Conservation (phyloP, 805 yeast genomes). For the Zygoascus biomembranicola region DNA sequence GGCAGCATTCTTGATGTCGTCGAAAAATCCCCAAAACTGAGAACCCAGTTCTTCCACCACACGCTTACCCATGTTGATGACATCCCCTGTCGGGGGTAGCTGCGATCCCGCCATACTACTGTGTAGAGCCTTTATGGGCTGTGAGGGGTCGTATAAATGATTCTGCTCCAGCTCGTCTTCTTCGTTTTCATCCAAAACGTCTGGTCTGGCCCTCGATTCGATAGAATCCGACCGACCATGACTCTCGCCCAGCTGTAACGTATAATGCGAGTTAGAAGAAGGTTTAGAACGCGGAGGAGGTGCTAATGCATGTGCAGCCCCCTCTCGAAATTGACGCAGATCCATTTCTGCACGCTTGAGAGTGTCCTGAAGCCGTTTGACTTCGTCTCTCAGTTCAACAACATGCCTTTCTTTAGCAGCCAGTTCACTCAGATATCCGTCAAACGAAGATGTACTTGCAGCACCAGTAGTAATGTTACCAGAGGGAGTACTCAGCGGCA, state of each 20-base stretch:
- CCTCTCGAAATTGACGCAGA: conserved; percentile 21
- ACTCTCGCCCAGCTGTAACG: background rate
- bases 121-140: conserved; percentile 71
- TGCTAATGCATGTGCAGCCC: conserved; percentile 16
- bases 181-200: background rate
- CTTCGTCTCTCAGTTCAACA: conserved; percentile 27
- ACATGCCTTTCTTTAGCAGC: conserved; percentile 33
- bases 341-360: conserved; percentile 32
- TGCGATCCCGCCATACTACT: conserved; percentile 63
- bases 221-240: background rate
- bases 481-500: background rate
- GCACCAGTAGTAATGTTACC: background rate
- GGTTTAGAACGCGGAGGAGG: conserved; percentile 5
- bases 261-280: conserved; percentile 3
- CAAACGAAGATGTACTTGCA: background rate
- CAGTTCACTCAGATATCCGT: conserved; percentile 25
- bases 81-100: conserved; percentile 20
- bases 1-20: conserved; percentile 28
- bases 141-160: background rate
- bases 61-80: conserved; percentile 24
- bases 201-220: background rate
- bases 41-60: conserved; percentile 28
- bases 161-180: background rate
- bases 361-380: conserved; percentile 22
- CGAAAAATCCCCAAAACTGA: conserved; percentile 30